Evolutionary conservation across 176 grass and related monocot genomes (phyloP), one percentile per base, ranked within the genome.

Genomic region (Aegilops speltoides): DNA sequence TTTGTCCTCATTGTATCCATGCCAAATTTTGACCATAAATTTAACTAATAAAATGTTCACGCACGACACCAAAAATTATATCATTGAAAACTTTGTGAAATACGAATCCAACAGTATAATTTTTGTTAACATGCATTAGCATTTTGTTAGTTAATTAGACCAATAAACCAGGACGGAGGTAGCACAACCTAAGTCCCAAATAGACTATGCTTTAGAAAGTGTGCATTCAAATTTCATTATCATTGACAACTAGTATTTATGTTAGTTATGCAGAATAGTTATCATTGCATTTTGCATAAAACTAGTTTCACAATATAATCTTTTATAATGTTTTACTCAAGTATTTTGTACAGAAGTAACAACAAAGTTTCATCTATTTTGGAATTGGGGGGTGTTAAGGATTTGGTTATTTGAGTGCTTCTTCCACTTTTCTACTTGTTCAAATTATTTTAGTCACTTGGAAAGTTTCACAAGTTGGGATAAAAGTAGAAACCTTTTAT

Each of bases 381-480:
- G 12, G 11, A 54, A 73, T 45, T 73, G 23, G 6, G 22, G 19
- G 70, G 12, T 33, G 36, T 34, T n/a, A n/a, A 36, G 8, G 56
- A 74, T 54, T 85, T 25, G 20, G 32, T 80, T 32, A 25, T 31
- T 43, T 3, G 6, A 79, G 17, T 45, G n/a, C 45, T 79, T 65
- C 67, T 69, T 61, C 12, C 48, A 61, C 22, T 64, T 66, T 36
- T 20, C 23, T 81, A 70, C 33, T 70, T 70, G 67, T 37, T 70
- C 19, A 32, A 20, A 37, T 41, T 57, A 20, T 6, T 22, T 2
- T 57, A 22, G 34, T 25, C 68, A 32, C 36, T 23, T 77, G 59
- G 23, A 24, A 68, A 88, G 60, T 56, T 87, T 82, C 31, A 82
- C 36, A 61, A 57, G 28, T 76, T 63, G 31, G 43, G 20, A 36